Conservation (phyloP, 2,329 filamentous ascomycete genomes). For the Claviceps sp. region DNA sequence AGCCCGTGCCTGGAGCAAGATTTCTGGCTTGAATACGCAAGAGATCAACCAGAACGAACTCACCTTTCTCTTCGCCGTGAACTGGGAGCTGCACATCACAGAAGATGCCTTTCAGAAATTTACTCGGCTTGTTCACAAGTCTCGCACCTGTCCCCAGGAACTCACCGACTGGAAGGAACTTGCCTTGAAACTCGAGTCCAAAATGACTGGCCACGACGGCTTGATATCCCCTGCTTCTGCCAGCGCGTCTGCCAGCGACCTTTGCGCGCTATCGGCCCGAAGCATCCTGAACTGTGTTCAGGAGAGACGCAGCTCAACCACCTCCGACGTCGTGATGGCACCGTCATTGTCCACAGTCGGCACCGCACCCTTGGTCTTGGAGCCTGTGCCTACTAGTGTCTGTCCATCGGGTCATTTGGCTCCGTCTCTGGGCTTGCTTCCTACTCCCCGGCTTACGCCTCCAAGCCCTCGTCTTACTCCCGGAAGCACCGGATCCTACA, state of each 20-base stretch:
- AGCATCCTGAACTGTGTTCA: constrained; percentile 31
- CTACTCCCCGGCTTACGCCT: constrained; percentile 46
- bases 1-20: constrained; percentile 95
- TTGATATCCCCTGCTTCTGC: constrained; percentile 26
- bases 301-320: constrained; percentile 21
- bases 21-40: constrained; percentile 81
- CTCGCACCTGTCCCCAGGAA: constrained; percentile 27
- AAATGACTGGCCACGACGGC: constrained; percentile 44
- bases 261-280: constrained; percentile 25
- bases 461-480: constrained; percentile 47
- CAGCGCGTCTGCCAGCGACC: constrained; percentile 18
- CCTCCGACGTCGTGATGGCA: constrained; percentile 24
- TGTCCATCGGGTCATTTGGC: constrained; percentile 34
- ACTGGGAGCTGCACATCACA: constrained; percentile 90
- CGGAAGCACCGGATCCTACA: constrained; percentile 37
- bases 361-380: constrained; percentile 33
- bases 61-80: constrained; percentile 75
- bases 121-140: constrained; percentile 74
- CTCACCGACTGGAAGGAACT: constrained; percentile 44
- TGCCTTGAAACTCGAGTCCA: constrained; percentile 42
- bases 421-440: constrained; percentile 38
- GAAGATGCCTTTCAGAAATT: constrained; percentile 82
- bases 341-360: constrained; percentile 28
- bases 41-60: constrained; percentile 98
- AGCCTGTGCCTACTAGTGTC: constrained; percentile 28